Evolutionary conservation across 2,329 filamentous ascomycete species (phyloP).

Genomic region (Rutstroemia sp.): DNA sequence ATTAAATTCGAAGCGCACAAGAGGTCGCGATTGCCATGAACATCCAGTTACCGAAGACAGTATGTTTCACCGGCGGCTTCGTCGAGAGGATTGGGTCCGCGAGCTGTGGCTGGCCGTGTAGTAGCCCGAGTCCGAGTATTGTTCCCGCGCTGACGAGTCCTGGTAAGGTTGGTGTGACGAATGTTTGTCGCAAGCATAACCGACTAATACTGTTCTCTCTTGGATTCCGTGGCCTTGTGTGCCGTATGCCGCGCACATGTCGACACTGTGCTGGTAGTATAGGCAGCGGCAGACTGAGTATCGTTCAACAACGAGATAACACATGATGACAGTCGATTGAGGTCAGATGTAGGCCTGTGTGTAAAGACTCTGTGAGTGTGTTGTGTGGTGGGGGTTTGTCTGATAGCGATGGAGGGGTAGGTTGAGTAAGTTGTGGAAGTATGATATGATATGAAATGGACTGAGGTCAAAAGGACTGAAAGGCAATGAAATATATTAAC

Average conservation of each 20-base stretch:
- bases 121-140: conserved; percentile 30
- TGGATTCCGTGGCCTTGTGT: conserved; percentile 55
- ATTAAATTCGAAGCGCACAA: conserved; percentile 27
- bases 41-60: conserved; percentile 30
- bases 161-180: conserved; percentile 14
- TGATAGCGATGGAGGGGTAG: conserved; percentile 4
- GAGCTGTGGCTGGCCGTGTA: conserved; percentile 27
- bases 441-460: conserved; percentile 9
- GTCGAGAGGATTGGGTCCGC: conserved; percentile 21
- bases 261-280: conserved; percentile 61
- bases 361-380: not conserved
- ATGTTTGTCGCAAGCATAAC: conserved; percentile 55
- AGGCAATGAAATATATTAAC: conserved; percentile 28
- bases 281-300: conserved; percentile 64
- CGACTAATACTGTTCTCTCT: conserved; percentile 63
- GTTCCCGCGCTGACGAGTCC: conserved; percentile 13
- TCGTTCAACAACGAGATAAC: conserved; percentile 62
- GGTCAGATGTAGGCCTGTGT: not conserved
- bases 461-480: conserved; percentile 8
- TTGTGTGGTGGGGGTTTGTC: not conserved
- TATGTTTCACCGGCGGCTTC: conserved; percentile 29
- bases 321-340: conserved; percentile 43
- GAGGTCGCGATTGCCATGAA: conserved; percentile 28
- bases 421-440: conserved; percentile 2
- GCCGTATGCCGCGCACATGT: conserved; percentile 57